phyloP scores from a whole-genome alignment of 768 basidiomycete species.

The Mycena chlorophos region DNA sequence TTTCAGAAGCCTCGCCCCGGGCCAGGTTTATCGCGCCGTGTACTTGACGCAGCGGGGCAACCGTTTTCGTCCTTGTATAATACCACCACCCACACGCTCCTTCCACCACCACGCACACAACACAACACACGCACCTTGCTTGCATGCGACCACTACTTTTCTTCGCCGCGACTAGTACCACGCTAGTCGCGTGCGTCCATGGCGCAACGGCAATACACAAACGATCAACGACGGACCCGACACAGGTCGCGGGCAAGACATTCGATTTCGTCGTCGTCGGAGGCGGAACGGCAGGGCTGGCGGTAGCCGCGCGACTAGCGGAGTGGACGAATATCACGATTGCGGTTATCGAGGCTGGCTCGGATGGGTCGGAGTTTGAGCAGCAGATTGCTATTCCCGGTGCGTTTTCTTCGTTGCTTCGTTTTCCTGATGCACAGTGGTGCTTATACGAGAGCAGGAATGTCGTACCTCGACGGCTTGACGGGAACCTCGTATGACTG shows the following conservation, averaged over 20 bases:
- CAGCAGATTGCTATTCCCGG: constrained; percentile 21
- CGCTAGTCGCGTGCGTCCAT: background rate
- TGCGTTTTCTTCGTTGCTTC: background rate
- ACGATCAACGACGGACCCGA: constrained; percentile 20
- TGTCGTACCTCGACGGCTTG: constrained; percentile 20
- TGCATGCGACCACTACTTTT: constrained; percentile 3
- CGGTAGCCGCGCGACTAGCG: constrained; percentile 12
- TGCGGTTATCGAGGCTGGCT: constrained; percentile 21
- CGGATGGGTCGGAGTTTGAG: constrained; percentile 12
- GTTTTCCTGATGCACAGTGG: background rate
- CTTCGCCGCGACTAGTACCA: constrained; percentile 7
- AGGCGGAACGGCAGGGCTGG: constrained; percentile 21
- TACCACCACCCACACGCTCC: background rate
- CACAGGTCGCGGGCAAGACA: constrained; percentile 14
- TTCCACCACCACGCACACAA: background rate
- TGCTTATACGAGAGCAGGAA: constrained; percentile 6
- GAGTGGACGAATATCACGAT: constrained; percentile 20
- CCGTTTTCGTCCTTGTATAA: background rate
- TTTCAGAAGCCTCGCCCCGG: background rate
- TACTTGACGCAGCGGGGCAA: background rate
- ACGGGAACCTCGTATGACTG: constrained; percentile 13
- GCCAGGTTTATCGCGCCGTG: background rate
- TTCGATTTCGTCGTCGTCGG: constrained; percentile 21
- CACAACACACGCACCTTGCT: background rate
- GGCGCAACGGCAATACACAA: background rate